Conservation (phyloP, 1,284 basidiomycete genomes). For the Coniophora puteana region DNA sequence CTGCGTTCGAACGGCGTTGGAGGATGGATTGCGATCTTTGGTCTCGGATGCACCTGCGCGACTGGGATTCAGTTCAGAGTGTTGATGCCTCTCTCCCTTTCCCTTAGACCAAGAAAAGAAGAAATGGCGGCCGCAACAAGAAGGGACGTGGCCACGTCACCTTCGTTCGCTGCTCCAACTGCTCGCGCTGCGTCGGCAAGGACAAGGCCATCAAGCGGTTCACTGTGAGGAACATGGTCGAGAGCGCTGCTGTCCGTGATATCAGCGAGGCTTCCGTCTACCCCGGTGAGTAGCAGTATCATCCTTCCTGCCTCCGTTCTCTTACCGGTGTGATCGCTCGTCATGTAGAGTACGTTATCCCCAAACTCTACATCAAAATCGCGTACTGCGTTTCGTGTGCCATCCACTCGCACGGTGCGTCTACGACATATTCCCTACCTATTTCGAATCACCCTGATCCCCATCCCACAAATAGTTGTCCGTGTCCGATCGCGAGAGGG, state of each 20-base stretch:
- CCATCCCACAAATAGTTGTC: constrained; percentile 57
- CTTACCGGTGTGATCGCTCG: constrained; percentile 2
- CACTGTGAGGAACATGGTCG: constrained; percentile 99
- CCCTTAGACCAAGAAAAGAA: constrained; percentile 94
- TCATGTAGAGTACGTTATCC: constrained; percentile 86
- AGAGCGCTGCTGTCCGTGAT: constrained; percentile 97
- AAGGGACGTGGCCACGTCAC: constrained; percentile 95
- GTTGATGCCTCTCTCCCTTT: neutral
- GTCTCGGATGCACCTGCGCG: constrained; percentile 6
- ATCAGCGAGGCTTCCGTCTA: constrained; percentile 97
- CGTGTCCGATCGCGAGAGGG: constrained; percentile 93
- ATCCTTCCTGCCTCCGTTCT: constrained; percentile 1
- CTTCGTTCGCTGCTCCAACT: constrained; percentile 98
- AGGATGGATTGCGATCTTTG: constrained; percentile 12
- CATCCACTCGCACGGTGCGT: constrained; percentile 95
- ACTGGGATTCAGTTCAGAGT: constrained; percentile 12
- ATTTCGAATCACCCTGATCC: neutral
- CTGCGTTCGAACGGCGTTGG: constrained; percentile 1
- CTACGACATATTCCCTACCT: constrained; percentile 2
- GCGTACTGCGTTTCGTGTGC: constrained; percentile 99
- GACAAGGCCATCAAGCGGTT: constrained; percentile 99
- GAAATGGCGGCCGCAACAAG: constrained; percentile 98
- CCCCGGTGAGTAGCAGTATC: constrained; percentile 60
- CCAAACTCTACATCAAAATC: constrained; percentile 99
- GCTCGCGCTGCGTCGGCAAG: constrained; percentile 90